Evolutionary conservation across 2,329 filamentous ascomycete species (phyloP).

Genomic region (Calonectria hongkongensis): DNA sequence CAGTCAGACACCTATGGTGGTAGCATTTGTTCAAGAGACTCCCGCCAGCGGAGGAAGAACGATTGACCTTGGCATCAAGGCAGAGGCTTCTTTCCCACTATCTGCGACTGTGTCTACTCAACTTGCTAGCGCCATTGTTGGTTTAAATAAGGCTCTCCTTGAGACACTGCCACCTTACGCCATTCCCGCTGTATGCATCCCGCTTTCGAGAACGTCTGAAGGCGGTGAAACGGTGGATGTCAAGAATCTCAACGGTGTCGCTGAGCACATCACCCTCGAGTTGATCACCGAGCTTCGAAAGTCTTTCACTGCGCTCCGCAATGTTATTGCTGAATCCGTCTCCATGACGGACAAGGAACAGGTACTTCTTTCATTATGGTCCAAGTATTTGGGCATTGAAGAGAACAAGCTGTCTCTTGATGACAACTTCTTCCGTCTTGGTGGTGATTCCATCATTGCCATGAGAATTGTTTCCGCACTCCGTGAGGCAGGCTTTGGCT

Average conservation of each 20-base stretch:
- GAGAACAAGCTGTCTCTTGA: slow-evolving; percentile 51
- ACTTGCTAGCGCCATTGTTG: slow-evolving; percentile 47
- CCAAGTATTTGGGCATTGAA: slow-evolving; percentile 47
- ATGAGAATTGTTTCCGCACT: slow-evolving; percentile 55
- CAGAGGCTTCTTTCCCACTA: slow-evolving; percentile 37
- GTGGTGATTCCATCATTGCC: slow-evolving; percentile 53
- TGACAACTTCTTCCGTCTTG: slow-evolving; percentile 56
- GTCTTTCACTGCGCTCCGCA: slow-evolving; percentile 39
- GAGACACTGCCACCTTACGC: slow-evolving; percentile 54
- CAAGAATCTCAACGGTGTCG: background rate
- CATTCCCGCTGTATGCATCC: slow-evolving; percentile 51
- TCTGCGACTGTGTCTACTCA: slow-evolving; percentile 42
- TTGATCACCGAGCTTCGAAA: slow-evolving; percentile 47
- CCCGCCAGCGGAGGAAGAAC: background rate
- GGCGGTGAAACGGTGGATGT: slow-evolving; percentile 30
- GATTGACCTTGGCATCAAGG: slow-evolving; percentile 40
- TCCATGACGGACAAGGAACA: slow-evolving; percentile 49
- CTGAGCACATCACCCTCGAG: slow-evolving; percentile 38
- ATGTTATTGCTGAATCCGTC: slow-evolving; percentile 43
- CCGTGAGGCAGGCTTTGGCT: slow-evolving; percentile 48
- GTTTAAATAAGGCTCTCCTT: slow-evolving; percentile 52
- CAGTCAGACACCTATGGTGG: slow-evolving; percentile 49
- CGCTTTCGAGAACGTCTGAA: slow-evolving; percentile 16
- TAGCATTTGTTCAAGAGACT: slow-evolving; percentile 46
- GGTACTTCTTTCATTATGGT: slow-evolving; percentile 46